Evolutionary conservation across 2,329 filamentous ascomycete species (phyloP).

Genomic region (Colletotrichum abscissum): DNA sequence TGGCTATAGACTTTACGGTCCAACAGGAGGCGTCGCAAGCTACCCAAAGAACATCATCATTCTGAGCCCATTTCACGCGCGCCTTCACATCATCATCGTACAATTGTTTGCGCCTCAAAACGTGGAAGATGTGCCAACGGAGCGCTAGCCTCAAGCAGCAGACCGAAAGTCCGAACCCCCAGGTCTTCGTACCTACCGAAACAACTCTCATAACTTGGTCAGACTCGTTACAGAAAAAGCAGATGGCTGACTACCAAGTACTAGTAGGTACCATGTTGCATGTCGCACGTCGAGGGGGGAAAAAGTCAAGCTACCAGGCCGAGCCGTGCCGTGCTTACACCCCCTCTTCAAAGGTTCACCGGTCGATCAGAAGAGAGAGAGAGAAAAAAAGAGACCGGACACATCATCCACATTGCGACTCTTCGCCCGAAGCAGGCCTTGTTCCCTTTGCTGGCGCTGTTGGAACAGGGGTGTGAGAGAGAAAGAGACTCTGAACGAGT

Average conservation of each 20-base stretch:
- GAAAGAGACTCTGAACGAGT: background rate
- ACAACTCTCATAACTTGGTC: background rate
- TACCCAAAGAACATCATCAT: slow-evolving; percentile 3
- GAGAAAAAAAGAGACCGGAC: background rate
- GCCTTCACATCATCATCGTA: slow-evolving; percentile 20
- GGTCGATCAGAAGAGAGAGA: slow-evolving; percentile 22
- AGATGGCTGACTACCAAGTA: background rate
- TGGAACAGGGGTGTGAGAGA: background rate
- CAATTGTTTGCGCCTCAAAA: background rate
- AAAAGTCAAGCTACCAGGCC: background rate
- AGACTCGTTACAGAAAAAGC: background rate
- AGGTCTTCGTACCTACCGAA: background rate
- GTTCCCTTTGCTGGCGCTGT: background rate
- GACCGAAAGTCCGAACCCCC: background rate
- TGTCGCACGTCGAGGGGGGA: background rate
- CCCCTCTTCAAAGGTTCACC: slow-evolving; percentile 4
- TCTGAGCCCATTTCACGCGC: slow-evolving; percentile 10
- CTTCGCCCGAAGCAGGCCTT: slow-evolving; percentile 15
- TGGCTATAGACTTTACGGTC: background rate
- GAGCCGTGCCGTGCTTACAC: slow-evolving; percentile 34
- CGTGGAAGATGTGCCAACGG: background rate
- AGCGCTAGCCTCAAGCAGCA: background rate
- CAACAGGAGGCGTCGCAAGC: background rate
- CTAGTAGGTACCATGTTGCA: background rate
- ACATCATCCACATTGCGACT: slow-evolving; percentile 12